Evolutionary conservation across 2,329 filamentous ascomycete species (phyloP).

Genomic region (Ophiosphaerella korrae): DNA sequence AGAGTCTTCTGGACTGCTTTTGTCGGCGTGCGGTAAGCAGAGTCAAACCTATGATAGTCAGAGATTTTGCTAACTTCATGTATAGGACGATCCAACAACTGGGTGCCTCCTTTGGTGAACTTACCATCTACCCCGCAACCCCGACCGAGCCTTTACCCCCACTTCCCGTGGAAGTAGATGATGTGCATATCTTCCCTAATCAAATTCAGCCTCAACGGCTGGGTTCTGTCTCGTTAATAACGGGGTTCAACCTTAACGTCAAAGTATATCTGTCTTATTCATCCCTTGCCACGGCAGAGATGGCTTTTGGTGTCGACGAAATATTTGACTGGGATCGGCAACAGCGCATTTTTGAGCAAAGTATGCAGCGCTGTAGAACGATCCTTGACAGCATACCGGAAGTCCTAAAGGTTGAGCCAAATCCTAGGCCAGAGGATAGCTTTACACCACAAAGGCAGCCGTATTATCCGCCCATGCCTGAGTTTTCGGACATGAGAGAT

Average conservation of each 20-base stretch:
- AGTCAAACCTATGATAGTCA: conserved; percentile 69
- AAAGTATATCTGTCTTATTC: conserved; percentile 83
- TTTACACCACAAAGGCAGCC: conserved; percentile 36
- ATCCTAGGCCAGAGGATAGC: conserved; percentile 41
- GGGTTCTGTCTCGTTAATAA: conserved; percentile 70
- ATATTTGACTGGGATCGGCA: conserved; percentile 80
- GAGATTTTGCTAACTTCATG: conserved; percentile 49
- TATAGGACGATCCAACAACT: conserved; percentile 76
- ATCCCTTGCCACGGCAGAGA: conserved; percentile 75
- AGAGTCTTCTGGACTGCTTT: conserved; percentile 83
- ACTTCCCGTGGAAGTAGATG: conserved; percentile 80
- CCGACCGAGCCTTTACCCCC: conserved; percentile 77
- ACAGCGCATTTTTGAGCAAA: conserved; percentile 72
- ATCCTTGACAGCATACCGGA: conserved; percentile 70
- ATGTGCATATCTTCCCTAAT: conserved; percentile 75
- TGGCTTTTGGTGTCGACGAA: conserved; percentile 78
- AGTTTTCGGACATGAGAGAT: conserved; percentile 38
- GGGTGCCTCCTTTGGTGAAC: conserved; percentile 71
- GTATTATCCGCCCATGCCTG: conserved; percentile 46
- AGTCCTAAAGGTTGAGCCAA: conserved; percentile 66
- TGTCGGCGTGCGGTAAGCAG: conserved; percentile 67
- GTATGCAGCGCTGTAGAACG: conserved; percentile 71
- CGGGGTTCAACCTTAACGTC: conserved; percentile 81
- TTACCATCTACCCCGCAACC: conserved; percentile 77
- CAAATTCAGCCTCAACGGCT: conserved; percentile 73